Evolutionary conservation across 768 basidiomycete species (phyloP).

Genomic region (Rubroboletus satanas): DNA sequence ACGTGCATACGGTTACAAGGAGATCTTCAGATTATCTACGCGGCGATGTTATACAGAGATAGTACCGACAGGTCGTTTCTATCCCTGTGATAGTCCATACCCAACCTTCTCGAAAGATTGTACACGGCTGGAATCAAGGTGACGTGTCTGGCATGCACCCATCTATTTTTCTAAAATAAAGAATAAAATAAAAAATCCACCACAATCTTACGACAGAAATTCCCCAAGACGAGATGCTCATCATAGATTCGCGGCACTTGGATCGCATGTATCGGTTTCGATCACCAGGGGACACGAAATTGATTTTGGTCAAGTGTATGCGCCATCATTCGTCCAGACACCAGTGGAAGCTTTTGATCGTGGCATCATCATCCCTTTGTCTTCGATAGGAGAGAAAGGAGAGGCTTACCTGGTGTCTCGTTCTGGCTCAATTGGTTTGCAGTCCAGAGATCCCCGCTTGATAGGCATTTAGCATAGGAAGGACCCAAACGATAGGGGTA

Average conservation of each 20-base stretch:
- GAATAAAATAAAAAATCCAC: no score
- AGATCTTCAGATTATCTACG: not conserved
- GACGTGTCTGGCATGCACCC: constrained; percentile 52
- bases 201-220: not conserved
- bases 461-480: not conserved
- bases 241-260: not conserved
- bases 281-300: not conserved
- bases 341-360: constrained; percentile 38
- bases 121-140: constrained; percentile 83
- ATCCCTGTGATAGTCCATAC: constrained; percentile 6
- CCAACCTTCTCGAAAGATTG: constrained; percentile 67
- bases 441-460: constrained; percentile 45
- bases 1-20: constrained; percentile 4
- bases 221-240: not conserved
- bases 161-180: not conserved
- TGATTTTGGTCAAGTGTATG: constrained; percentile 34
- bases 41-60: not conserved
- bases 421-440: constrained; percentile 44
- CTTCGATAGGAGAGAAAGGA: not conserved
- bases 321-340: constrained; percentile 57
- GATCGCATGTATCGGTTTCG: not conserved
- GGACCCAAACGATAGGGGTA: not conserved
- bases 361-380: not conserved
- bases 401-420: constrained; percentile 30
- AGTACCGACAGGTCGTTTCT: not conserved